Conservation (phyloP, 1,284 basidiomycete species). For the Fereydounia khargensis region DNA sequence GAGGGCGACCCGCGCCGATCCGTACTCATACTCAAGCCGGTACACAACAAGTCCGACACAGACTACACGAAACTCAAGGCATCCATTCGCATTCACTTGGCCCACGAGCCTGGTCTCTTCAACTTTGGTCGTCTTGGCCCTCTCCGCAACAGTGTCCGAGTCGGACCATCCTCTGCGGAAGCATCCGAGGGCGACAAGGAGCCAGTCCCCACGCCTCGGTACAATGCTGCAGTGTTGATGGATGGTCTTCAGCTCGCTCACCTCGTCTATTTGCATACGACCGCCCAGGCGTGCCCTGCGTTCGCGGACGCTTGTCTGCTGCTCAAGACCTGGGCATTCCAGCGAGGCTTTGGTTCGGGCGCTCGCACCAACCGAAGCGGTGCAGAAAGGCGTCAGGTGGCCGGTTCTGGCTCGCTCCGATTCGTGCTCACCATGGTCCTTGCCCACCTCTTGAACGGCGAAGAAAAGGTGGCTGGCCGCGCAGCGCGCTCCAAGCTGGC, state of each 20-base stretch:
- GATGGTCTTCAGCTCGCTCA: conserved; percentile 68
- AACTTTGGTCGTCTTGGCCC: conserved; percentile 71
- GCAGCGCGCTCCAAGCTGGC: conserved; percentile 61
- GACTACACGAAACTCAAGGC: conserved; percentile 71
- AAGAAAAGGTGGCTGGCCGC: conserved; percentile 57
- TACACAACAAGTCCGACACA: conserved; percentile 62
- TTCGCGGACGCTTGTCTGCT: conserved; percentile 76
- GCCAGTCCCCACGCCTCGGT: conserved; percentile 69
- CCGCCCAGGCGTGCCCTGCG: conserved; percentile 67
- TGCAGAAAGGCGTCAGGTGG: conserved; percentile 26
- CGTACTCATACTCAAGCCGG: conserved; percentile 66
- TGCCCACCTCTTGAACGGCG: conserved; percentile 54
- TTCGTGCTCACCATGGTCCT: conserved; percentile 62
- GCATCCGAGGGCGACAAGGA: too few species aligned
- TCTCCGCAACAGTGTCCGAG: conserved; percentile 61
- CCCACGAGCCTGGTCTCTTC: conserved; percentile 67
- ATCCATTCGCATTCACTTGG: conserved; percentile 73
- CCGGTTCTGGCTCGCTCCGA: conserved; percentile 64
- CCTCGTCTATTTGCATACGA: conserved; percentile 69
- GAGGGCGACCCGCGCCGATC: conserved; percentile 70
- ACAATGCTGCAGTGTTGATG: conserved; percentile 74
- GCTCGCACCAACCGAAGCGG: conserved; percentile 41
- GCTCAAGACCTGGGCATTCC: conserved; percentile 84
- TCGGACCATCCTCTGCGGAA: conserved; percentile 10
- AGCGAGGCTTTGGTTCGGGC: conserved; percentile 69